A percentile compares a stretch with the other conserved stretches of the same genome.
Evolutionary conservation across 1,284 basidiomycete species (phyloP).

Genomic region (Ustilago nuda): DNA sequence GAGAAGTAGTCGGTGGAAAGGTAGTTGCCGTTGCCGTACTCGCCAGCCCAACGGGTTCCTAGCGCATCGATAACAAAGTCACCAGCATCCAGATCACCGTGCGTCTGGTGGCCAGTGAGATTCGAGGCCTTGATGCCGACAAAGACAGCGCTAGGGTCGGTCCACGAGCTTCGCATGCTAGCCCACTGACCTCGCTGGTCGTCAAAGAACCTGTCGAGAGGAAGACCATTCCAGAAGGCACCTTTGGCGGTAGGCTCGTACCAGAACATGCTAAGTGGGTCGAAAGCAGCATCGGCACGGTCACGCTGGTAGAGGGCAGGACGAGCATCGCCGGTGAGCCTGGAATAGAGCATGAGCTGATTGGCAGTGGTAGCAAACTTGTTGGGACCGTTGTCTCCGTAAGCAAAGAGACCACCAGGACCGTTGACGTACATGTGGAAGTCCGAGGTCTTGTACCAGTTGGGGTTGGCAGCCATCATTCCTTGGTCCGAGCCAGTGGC

Average conservation of each 20-base stretch:
- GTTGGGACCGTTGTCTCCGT: constrained; percentile 94
- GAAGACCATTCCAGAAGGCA: constrained; percentile 88
- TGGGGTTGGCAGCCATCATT: constrained; percentile 73
- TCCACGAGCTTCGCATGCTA: constrained; percentile 91
- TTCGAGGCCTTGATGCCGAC: constrained; percentile 89
- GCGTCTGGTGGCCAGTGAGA: constrained; percentile 80
- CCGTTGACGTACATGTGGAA: constrained; percentile 93
- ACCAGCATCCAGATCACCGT: constrained; percentile 91
- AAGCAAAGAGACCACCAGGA: constrained; percentile 87
- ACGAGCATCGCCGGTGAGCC: constrained; percentile 72
- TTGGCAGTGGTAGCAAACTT: constrained; percentile 77
- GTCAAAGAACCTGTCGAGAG: constrained; percentile 84
- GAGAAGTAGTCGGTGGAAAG: constrained; percentile 70
- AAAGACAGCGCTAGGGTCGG: constrained; percentile 83
- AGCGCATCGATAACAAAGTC: constrained; percentile 96
- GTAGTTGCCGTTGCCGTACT: constrained; percentile 91
- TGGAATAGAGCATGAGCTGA: constrained; percentile 62
- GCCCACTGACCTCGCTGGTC: constrained; percentile 80
- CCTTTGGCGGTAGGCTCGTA: constrained; percentile 85
- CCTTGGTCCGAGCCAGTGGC: constrained; percentile 87
- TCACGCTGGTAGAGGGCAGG: constrained; percentile 93
- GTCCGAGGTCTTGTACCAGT: constrained; percentile 79
- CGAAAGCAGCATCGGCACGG: constrained; percentile 79
- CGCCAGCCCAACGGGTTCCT: constrained; percentile 94
- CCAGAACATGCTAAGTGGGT: constrained; percentile 98